phyloP scores from a whole-genome alignment of 352 stramenopile species.

The Phytopythium kandeliae region DNA sequence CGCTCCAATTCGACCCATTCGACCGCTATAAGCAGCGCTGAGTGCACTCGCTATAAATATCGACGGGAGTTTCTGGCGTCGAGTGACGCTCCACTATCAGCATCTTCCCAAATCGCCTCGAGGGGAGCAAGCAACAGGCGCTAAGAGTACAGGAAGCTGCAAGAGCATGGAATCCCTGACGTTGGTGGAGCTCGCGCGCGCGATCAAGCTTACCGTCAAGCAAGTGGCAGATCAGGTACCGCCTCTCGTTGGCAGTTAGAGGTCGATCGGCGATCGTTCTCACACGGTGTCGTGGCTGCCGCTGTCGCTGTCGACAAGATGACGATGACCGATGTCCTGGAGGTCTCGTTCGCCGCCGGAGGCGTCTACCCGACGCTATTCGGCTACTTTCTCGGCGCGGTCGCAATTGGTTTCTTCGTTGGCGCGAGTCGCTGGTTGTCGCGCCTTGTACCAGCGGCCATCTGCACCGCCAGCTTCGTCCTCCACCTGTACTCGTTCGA shows the following conservation, averaged over 20 bases:
- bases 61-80: background rate
- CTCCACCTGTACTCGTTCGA: slow-evolving; percentile 19
- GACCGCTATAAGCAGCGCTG: background rate
- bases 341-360: slow-evolving; percentile 45
- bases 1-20: too few species aligned
- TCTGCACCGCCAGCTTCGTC: slow-evolving; percentile 21
- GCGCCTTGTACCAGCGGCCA: slow-evolving; percentile 12
- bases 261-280: background rate
- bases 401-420: slow-evolving; percentile 32
- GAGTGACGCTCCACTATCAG: too few species aligned
- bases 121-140: background rate
- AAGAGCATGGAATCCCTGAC: slow-evolving; percentile 8
- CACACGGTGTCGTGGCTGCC: background rate
- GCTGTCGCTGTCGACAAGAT: slow-evolving; percentile 17
- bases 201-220: slow-evolving; percentile 14
- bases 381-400: slow-evolving; percentile 43
- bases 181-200: slow-evolving; percentile 20
- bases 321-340: slow-evolving; percentile 32
- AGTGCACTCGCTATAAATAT: background rate
- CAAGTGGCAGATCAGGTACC: slow-evolving; percentile 21
- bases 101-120: background rate
- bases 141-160: background rate
- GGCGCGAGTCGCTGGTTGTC: slow-evolving; percentile 11
- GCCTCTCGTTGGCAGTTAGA: background rate
- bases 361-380: slow-evolving; percentile 53